These are phyloP conservation scores for Sordaria brevicollis DNA, from an alignment of 495 filamentous ascomycete genomes.

Conservation along the genomic window DNA sequence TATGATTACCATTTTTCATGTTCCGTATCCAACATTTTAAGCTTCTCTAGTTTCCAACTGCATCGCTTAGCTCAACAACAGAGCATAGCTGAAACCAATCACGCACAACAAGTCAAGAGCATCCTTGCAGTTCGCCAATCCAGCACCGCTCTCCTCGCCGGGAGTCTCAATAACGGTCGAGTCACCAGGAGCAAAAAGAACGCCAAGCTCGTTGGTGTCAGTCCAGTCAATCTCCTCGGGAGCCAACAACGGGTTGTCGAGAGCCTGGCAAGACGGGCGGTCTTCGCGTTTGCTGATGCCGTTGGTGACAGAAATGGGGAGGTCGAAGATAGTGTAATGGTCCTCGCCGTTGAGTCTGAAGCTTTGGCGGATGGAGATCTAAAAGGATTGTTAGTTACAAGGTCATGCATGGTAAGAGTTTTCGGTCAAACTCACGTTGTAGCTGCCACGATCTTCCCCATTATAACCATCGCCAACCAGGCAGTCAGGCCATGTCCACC, in stretches of 20 bases:
- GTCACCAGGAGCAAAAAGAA: slow-evolving; percentile 38
- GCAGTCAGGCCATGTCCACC: slow-evolving; percentile 58
- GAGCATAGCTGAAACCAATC: slow-evolving; percentile 3
- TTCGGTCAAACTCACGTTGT: slow-evolving; percentile 32
- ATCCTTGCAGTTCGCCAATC: slow-evolving; percentile 4
- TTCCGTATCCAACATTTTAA: too few relatives aligned
- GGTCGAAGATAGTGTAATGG: slow-evolving; percentile 58
- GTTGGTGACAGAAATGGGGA: slow-evolving; percentile 59
- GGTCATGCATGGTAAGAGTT: background rate
- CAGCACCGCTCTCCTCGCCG: slow-evolving; percentile 22
- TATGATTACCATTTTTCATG: too few relatives aligned
- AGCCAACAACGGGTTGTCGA: slow-evolving; percentile 33
- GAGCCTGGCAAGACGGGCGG: slow-evolving; percentile 34
- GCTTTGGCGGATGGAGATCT: slow-evolving; percentile 59
- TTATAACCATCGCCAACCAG: slow-evolving; percentile 44
- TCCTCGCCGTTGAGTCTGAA: slow-evolving; percentile 52
- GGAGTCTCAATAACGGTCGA: slow-evolving; percentile 25
- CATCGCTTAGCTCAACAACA: background rate
- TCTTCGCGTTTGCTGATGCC: slow-evolving; percentile 32
- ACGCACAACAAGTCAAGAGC: slow-evolving; percentile 2
- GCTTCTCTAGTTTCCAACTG: too few relatives aligned
- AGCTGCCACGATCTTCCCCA: slow-evolving; percentile 32
- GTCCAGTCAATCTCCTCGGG: slow-evolving; percentile 28
- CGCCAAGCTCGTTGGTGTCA: slow-evolving; percentile 23
- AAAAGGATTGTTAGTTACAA: background rate